Conservation (phyloP, 495 filamentous ascomycete genomes). For the Tuber borchii region DNA sequence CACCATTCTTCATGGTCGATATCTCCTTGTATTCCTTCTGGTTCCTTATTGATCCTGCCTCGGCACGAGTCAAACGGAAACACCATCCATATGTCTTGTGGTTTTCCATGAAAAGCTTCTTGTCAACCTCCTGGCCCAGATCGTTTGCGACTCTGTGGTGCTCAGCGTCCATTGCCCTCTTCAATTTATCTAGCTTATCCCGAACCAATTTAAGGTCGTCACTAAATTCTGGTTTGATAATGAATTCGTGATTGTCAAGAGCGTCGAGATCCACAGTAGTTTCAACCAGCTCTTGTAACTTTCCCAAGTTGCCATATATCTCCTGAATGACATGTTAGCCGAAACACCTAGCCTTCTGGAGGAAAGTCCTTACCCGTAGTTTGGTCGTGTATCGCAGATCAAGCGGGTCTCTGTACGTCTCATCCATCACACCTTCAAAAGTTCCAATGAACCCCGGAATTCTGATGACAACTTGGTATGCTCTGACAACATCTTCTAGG, state of each 20-base stretch:
- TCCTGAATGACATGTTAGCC: conserved; percentile 43
- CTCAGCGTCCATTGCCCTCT: conserved; percentile 75
- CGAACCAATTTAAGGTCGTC: conserved; percentile 79
- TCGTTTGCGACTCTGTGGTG: conserved; percentile 70
- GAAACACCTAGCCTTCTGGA: conserved; percentile 1
- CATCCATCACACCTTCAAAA: conserved; percentile 90
- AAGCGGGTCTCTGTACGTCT: conserved; percentile 78
- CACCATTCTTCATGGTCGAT: conserved; percentile 97
- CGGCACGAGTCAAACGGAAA: conserved; percentile 84
- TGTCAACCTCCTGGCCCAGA: conserved; percentile 87
- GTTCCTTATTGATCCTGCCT: conserved; percentile 87
- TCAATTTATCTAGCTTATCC: conserved; percentile 80
- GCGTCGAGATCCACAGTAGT: conserved; percentile 95
- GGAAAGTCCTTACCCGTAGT: conserved; percentile 46
- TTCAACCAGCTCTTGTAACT: conserved; percentile 96
- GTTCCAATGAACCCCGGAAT: conserved; percentile 84
- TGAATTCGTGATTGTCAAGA: conserved; percentile 93
- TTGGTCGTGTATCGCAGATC: conserved; percentile 85
- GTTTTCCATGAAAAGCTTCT: conserved; percentile 97
- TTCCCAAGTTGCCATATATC: conserved; percentile 70
- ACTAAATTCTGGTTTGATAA: conserved; percentile 98
- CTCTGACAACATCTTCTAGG: conserved; percentile 89
- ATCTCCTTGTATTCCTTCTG: conserved; percentile 87
- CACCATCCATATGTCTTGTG: conserved; percentile 95
- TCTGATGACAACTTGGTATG: conserved; percentile 89